Percentiles rank a stretch among this genome's conserved stretches.
These are phyloP conservation scores for Triangularia verruculosa DNA, from an alignment of 2,329 filamentous ascomycete genomes.

Conservation along the genomic window DNA sequence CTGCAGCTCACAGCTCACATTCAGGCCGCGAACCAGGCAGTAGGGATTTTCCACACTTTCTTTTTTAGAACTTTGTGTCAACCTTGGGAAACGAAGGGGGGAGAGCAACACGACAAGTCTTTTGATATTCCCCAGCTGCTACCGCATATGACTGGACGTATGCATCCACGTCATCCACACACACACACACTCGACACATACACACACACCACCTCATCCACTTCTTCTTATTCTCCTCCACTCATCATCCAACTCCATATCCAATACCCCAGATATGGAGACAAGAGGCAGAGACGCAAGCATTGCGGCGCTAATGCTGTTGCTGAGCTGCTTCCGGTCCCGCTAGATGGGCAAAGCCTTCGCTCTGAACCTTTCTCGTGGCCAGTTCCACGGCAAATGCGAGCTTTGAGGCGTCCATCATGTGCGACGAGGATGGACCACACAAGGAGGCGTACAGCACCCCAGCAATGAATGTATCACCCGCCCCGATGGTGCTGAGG, in stretches of 20 bases:
- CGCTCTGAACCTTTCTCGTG: conserved; percentile 63
- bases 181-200: too few species aligned
- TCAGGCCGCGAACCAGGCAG: neutral
- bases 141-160: neutral
- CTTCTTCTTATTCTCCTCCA: neutral
- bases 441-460: conserved; percentile 51
- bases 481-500: conserved; percentile 65
- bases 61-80: neutral
- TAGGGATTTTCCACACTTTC: neutral
- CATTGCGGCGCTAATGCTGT: neutral
- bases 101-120: neutral
- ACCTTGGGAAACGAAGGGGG: neutral
- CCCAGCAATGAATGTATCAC: conserved; percentile 73
- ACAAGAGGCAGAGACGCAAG: neutral
- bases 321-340: conserved; percentile 5
- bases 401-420: conserved; percentile 48
- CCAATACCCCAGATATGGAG: neutral
- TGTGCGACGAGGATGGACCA: conserved; percentile 41
- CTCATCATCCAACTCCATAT: conserved; percentile 2
- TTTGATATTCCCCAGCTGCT: conserved; percentile 1
- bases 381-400: conserved; percentile 64
- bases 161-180: neutral
- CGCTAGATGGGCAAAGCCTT: conserved; percentile 62
- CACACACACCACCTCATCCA: neutral
- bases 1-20: neutral